Evolutionary conservation across 1,284 basidiomycete genomes (phyloP).

Genomic region (Exobasidium cylindrosporum): DNA sequence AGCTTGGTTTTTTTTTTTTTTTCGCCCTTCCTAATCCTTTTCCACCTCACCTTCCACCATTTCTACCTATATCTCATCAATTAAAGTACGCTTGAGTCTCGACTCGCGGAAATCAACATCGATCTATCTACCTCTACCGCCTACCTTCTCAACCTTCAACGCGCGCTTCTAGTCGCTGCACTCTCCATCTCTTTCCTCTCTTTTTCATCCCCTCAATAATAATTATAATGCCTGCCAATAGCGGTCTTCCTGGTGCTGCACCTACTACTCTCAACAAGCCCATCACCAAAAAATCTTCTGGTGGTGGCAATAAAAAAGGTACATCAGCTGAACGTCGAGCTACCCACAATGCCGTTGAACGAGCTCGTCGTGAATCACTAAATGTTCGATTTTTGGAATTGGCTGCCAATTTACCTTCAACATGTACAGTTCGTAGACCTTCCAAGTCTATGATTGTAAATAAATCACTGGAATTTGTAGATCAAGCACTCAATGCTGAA

Average conservation of each 20-base stretch:
- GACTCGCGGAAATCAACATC: constrained; percentile 14
- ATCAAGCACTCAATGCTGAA: constrained; percentile 38
- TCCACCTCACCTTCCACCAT: constrained; percentile 6
- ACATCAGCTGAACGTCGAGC: constrained; percentile 42
- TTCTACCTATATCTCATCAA: constrained; percentile 13
- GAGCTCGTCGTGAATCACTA: constrained; percentile 43
- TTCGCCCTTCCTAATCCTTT: not conserved
- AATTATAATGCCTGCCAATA: not conserved
- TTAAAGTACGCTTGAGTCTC: constrained; percentile 15
- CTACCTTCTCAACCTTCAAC: not conserved
- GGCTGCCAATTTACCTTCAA: constrained; percentile 39
- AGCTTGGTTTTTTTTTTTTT: constrained; percentile 29
- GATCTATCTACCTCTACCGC: not conserved
- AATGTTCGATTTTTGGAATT: constrained; percentile 46
- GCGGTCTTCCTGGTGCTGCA: not conserved
- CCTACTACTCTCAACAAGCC: not conserved
- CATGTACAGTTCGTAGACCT: constrained; percentile 38
- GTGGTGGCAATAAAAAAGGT: constrained; percentile 46
- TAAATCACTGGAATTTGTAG: constrained; percentile 46
- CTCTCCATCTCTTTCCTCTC: not conserved
- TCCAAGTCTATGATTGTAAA: constrained; percentile 48
- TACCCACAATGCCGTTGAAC: constrained; percentile 47
- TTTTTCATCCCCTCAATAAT: not conserved
- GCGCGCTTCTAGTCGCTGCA: not conserved
- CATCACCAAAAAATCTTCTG: constrained; percentile 14